phyloP scores from a whole-genome alignment of 2,329 filamentous ascomycete genomes.

The Xylaria digitata region DNA sequence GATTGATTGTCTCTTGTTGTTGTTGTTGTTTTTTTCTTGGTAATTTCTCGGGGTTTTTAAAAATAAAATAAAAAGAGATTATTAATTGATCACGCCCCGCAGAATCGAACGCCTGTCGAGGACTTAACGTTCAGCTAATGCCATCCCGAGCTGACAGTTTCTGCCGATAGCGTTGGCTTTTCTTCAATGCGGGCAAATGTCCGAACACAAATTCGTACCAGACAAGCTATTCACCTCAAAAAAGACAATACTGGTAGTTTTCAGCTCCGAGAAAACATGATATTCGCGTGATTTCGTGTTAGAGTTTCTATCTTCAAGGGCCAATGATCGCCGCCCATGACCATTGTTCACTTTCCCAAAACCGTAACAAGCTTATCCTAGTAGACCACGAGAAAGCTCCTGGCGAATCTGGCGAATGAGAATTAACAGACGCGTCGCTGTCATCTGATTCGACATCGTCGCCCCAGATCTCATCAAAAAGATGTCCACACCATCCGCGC shows the following conservation, averaged over 20 bases:
- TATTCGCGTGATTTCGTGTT: slow-evolving; percentile 13
- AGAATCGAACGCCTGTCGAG: slow-evolving; percentile 7
- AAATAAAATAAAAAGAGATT: background rate
- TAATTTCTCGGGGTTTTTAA: too few species aligned
- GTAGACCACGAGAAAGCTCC: slow-evolving; percentile 30
- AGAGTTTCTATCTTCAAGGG: slow-evolving; percentile 6
- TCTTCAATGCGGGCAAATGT: slow-evolving; percentile 27
- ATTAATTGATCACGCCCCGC: slow-evolving; percentile 1
- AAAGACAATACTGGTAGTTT: slow-evolving; percentile 11
- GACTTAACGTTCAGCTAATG: slow-evolving; percentile 27
- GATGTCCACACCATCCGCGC: slow-evolving; percentile 30
- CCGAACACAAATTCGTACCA: slow-evolving; percentile 22
- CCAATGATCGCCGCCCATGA: slow-evolving; percentile 21
- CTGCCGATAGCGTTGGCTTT: slow-evolving; percentile 4
- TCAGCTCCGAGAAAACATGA: slow-evolving; percentile 29
- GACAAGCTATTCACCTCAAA: slow-evolving; percentile 12
- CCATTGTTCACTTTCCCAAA: slow-evolving; percentile 20
- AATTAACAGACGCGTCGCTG: slow-evolving; percentile 22
- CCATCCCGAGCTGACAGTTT: slow-evolving; percentile 2
- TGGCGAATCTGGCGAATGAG: slow-evolving; percentile 30
- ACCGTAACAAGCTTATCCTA: slow-evolving; percentile 34
- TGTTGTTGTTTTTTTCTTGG: too few species aligned
- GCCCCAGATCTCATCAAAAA: slow-evolving; percentile 28
- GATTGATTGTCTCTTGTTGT: background rate
- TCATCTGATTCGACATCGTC: slow-evolving; percentile 34